A percentile compares a stretch with the other conserved stretches of the same genome.
Conservation (phyloP, 192 early-diverging fungal genomes). For the Nowakowskiella sp. region DNA sequence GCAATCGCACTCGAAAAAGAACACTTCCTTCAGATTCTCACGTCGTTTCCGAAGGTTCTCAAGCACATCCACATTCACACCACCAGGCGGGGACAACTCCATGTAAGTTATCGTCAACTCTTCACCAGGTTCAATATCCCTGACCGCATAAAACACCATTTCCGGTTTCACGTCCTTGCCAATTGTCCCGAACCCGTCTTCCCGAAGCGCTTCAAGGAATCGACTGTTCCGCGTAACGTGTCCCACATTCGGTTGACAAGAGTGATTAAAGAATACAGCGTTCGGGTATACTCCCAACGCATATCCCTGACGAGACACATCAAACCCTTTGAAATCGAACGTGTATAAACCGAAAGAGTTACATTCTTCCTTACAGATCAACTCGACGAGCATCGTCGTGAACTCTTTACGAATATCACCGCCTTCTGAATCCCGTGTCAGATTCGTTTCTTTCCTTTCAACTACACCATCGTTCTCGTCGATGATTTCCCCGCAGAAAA, state of each 20-base stretch:
- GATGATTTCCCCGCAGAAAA: no score
- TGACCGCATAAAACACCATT: slow-evolving; percentile 33
- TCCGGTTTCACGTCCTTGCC: background rate
- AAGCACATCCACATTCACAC: background rate
- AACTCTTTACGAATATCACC: no score
- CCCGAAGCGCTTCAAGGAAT: background rate
- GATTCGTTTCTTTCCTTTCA: background rate
- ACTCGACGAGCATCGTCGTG: slow-evolving; percentile 1
- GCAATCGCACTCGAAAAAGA: slow-evolving; percentile 39
- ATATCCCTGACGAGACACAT: slow-evolving; percentile 26
- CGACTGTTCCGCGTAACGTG: slow-evolving; percentile 21
- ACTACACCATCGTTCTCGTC: no score
- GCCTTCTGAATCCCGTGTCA: background rate
- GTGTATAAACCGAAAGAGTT: slow-evolving; percentile 46
- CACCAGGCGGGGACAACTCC: slow-evolving; percentile 3
- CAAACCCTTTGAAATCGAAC: slow-evolving; percentile 13
- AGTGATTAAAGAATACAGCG: slow-evolving; percentile 46
- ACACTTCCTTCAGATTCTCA: slow-evolving; percentile 17
- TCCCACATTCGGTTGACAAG: slow-evolving; percentile 37
- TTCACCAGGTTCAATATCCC: slow-evolving; percentile 17
- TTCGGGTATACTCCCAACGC: slow-evolving; percentile 27
- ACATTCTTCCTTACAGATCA: slow-evolving; percentile 45
- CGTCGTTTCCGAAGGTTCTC: slow-evolving; percentile 8
- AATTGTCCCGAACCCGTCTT: background rate
- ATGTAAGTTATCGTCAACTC: slow-evolving; percentile 35